A percentile compares a stretch with the other conserved stretches of the same genome.
Evolutionary conservation across 768 basidiomycete genomes (phyloP).

Genomic region (Russula foetens): DNA sequence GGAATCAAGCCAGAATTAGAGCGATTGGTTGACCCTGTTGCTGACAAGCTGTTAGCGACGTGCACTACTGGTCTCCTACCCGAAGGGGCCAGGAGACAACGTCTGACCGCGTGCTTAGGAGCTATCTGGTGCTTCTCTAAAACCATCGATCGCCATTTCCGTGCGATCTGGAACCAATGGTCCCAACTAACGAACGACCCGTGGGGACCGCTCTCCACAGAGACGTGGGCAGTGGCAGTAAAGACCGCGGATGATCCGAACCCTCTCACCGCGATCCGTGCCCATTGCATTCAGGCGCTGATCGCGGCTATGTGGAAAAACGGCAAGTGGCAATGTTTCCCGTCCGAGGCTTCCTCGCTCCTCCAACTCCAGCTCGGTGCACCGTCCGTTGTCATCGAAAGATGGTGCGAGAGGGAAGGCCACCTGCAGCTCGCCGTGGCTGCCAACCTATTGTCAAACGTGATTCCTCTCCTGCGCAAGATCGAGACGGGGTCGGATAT

Average conservation of each 20-base stretch:
- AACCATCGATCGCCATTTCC: not conserved
- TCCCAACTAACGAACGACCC: not conserved
- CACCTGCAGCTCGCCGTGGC: conserved; percentile 5
- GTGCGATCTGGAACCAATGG: conserved; percentile 1
- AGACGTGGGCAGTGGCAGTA: conserved; percentile 2
- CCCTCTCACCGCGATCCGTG: not conserved
- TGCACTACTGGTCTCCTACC: conserved; percentile 6
- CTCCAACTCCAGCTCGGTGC: conserved; percentile 3
- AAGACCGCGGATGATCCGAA: not conserved
- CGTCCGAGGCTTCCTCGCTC: not conserved
- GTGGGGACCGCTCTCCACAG: conserved; percentile 5
- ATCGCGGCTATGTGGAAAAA: not conserved
- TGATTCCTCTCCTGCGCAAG: not conserved
- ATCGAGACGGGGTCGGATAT: not conserved
- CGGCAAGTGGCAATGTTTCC: conserved; percentile 5
- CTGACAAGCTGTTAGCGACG: not conserved
- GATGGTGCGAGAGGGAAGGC: not conserved
- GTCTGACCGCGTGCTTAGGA: conserved; percentile 1
- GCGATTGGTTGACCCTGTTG: not conserved
- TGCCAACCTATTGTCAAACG: not conserved
- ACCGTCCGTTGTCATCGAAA: not conserved
- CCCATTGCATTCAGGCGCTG: conserved; percentile 6
- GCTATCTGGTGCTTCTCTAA: conserved; percentile 5
- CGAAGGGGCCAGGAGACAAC: not conserved
- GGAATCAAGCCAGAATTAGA: not conserved